A percentile compares a stretch with the other conserved stretches of the same genome.
Conservation (phyloP, 208 protist species). For the Trichomonas gallinae region DNA sequence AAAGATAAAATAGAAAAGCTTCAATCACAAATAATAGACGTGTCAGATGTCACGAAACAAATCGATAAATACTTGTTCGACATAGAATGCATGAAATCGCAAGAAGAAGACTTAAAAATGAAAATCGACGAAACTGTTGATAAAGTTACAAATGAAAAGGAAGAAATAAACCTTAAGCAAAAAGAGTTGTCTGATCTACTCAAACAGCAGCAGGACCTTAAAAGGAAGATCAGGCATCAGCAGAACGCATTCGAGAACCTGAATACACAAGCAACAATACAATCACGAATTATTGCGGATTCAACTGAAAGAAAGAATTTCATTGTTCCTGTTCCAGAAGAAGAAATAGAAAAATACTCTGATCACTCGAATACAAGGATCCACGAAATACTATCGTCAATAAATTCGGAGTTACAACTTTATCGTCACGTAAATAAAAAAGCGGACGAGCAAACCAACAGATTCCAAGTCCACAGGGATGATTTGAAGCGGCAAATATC, state of each 20-base stretch:
- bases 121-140: background rate
- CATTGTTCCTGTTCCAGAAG: background rate
- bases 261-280: background rate
- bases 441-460: background rate
- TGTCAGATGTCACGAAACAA: background rate
- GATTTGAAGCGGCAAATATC: background rate
- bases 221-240: background rate
- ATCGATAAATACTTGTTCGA: background rate
- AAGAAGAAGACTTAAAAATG: background rate
- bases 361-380: background rate
- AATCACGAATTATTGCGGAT: background rate
- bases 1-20: background rate
- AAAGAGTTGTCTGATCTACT: background rate
- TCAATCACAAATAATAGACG: background rate
- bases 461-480: background rate
- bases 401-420: background rate
- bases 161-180: background rate
- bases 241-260: background rate
- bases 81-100: background rate
- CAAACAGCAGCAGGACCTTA: background rate
- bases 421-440: constrained; percentile 12
- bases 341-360: background rate
- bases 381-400: background rate
- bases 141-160: background rate
- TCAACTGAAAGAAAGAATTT: background rate